A percentile compares a stretch with the other conserved stretches of the same genome.
Conservation (phyloP, 208 protist species). For the Wallacemonas collosoma region DNA sequence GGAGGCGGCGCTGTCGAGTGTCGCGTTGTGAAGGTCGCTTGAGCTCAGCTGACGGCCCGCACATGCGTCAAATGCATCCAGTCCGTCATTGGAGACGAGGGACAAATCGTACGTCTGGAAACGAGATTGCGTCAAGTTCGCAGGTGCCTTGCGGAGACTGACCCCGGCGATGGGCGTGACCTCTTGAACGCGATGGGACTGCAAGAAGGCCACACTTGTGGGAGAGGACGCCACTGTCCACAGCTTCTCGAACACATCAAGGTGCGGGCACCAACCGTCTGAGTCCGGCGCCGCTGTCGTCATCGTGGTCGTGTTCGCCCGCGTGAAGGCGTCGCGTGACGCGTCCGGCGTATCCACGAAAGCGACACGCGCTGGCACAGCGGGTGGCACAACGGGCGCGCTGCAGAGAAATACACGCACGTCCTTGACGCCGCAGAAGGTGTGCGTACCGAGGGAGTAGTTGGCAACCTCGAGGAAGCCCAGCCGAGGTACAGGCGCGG, state of each 20-base stretch:
- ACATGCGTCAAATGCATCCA: constrained; percentile 9
- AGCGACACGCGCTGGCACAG: not conserved
- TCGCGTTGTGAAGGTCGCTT: not conserved
- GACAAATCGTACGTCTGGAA: constrained; percentile 80
- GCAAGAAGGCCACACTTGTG: constrained; percentile 20
- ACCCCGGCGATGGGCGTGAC: constrained; percentile 60
- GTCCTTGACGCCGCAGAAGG: constrained; percentile 71
- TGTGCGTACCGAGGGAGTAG: constrained; percentile 60
- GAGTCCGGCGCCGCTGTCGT: not conserved
- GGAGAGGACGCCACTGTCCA: constrained; percentile 29
- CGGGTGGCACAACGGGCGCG: not conserved
- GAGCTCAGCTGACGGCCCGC: not conserved
- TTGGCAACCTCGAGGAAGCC: constrained; percentile 76
- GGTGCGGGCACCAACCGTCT: constrained; percentile 18
- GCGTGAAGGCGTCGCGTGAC: not conserved
- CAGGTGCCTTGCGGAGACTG: constrained; percentile 66
- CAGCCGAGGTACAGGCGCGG: constrained; percentile 35
- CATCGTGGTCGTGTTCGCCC: not conserved
- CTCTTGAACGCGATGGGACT: constrained; percentile 41
- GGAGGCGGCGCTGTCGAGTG: not conserved
- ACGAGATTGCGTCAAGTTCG: constrained; percentile 39
- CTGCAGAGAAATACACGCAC: constrained; percentile 56
- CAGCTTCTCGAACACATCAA: constrained; percentile 34
- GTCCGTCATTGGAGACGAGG: constrained; percentile 11
- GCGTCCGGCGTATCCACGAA: too few species aligned